These are phyloP conservation scores for Alloascoidea africana DNA, from an alignment of 805 yeast genomes.

Conservation along the genomic window DNA sequence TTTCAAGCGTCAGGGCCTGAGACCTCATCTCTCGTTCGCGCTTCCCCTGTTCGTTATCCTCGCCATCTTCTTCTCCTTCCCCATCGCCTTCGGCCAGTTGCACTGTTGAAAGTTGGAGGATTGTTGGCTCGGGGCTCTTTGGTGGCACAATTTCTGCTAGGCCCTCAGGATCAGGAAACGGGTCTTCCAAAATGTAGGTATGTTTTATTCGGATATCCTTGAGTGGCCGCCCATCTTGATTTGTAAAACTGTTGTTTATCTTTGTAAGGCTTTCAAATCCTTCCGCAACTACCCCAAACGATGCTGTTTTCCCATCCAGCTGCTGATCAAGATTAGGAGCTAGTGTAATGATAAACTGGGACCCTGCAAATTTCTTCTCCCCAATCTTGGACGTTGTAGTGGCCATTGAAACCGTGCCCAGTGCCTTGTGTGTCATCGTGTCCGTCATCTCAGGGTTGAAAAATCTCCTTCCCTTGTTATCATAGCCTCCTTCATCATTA, in stretches of 20 bases:
- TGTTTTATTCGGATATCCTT: conserved; percentile 37
- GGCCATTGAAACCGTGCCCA: conserved; percentile 22
- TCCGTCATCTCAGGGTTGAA: conserved; percentile 10
- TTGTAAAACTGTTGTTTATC: conserved; percentile 25
- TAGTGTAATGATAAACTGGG: conserved; percentile 23
- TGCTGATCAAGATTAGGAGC: conserved; percentile 14
- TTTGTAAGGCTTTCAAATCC: conserved; percentile 29
- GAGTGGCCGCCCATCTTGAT: conserved; percentile 24
- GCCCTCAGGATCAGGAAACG: conserved; percentile 25
- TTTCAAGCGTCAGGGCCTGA: conserved; percentile 45
- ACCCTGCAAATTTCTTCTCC: conserved; percentile 14
- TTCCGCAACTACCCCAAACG: conserved; percentile 38
- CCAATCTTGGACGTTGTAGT: conserved; percentile 6
- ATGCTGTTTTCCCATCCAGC: conserved; percentile 12
- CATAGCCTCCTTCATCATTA: conserved; percentile 5
- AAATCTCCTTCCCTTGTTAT: conserved; percentile 2
- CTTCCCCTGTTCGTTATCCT: conserved; percentile 12
- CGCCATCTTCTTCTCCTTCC: conserved; percentile 11
- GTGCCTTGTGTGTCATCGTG: conserved; percentile 12
- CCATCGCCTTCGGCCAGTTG: conserved; percentile 11
- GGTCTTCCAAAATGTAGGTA: conserved; percentile 36
- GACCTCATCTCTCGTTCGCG: conserved; percentile 25
- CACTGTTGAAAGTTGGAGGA: conserved; percentile 18
- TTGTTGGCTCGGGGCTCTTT: conserved; percentile 22
- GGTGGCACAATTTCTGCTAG: conserved; percentile 12